Evolutionary conservation across 768 basidiomycete genomes (phyloP).

Genomic region (Lactarius hatsudake): DNA sequence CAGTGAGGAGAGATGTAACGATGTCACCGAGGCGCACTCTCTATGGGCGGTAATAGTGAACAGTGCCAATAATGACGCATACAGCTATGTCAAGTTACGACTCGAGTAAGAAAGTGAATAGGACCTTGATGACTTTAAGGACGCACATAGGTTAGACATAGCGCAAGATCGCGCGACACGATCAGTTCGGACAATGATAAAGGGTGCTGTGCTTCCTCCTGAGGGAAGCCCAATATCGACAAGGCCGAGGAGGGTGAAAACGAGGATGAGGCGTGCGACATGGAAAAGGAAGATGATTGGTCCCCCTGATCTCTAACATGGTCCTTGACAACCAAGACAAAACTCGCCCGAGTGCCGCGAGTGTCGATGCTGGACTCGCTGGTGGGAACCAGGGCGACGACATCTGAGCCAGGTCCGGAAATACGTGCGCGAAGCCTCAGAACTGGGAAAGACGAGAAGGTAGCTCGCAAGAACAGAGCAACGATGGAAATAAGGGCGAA

Average conservation of each 20-base stretch:
- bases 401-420: too few relatives aligned
- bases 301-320: constrained; percentile 49
- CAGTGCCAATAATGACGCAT: constrained; percentile 28
- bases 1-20: constrained; percentile 48
- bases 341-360: constrained; percentile 1
- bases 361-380: neutral
- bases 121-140: neutral
- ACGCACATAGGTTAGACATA: constrained; percentile 37
- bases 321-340: constrained; percentile 21
- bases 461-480: constrained; percentile 1
- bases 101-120: neutral
- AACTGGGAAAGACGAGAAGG: neutral
- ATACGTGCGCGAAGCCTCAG: neutral
- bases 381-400: neutral
- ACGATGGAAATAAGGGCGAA: constrained; percentile 8
- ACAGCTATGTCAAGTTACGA: constrained; percentile 21
- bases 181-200: constrained; percentile 4
- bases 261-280: constrained; percentile 44
- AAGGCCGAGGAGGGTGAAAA: constrained; percentile 50
- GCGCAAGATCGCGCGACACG: constrained; percentile 16
- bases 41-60: constrained; percentile 22
- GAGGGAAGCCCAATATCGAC: constrained; percentile 43
- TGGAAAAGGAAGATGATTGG: constrained; percentile 46
- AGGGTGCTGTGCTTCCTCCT: constrained; percentile 31
- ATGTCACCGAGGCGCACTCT: constrained; percentile 27